Evolutionary conservation across 306 rosid genomes (phyloP), one percentile per base, ranked within the genome.

Genomic region (Alnus rubra): DNA sequence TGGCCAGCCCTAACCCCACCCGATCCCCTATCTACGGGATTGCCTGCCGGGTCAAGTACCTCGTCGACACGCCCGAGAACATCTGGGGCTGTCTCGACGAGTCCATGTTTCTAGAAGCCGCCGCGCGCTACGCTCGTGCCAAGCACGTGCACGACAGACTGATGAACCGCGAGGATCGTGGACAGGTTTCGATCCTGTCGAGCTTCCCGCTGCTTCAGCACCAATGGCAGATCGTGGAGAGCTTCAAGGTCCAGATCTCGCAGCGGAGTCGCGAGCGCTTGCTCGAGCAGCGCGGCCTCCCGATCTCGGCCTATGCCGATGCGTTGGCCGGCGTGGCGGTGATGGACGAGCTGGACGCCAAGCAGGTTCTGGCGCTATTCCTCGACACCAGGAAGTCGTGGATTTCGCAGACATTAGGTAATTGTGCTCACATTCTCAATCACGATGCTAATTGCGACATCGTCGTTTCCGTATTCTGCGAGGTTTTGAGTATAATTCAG

Each of bases 51-150:
- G 98, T 96, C 37, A 96, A 96, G 92, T 96, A 96, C 79, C 87
- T 96, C 10, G 96, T 93, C 4, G 98, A 96, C 74, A 91, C 98
- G 5, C 96, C 98, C 0, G 98, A 96, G 88, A 91, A 93, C 76
- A 96, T 96, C 9, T 96, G 99, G 98, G 99, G 96, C 1, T 93
- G 99, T 77, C 91, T 95, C 37, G 99, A 93, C 49, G 99, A 95
- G 82, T 92, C 89, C 14, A 95, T 95, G 97, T 95, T 95, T 82
- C 87, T 95, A 0, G 98, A 95, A 87, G 93, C 99, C 1, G 94
- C 98, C 39, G 86, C 95, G 0, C 90, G 98, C 11, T 90, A 90
- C 44, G 84, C 85, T 15, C 97, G 98, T n/a, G 93, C 99, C 49
- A 84, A 89, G 73, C 96, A 93, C 76, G 97, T 88, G 53, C 92